These are phyloP conservation scores for Metschnikowia matae DNA, from an alignment of 805 yeast species.

Conservation along the genomic window DNA sequence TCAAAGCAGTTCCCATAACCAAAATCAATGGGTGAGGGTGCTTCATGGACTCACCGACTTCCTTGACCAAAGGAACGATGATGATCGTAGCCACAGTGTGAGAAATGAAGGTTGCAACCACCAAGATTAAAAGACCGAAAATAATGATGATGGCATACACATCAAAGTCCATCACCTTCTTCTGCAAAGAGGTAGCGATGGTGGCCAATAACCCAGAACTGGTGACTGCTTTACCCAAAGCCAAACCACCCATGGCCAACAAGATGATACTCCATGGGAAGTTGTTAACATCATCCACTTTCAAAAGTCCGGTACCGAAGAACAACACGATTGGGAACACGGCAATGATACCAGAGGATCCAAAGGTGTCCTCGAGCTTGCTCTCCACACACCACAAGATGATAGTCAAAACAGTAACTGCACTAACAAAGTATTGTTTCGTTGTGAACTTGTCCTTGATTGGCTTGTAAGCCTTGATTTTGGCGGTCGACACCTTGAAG, in stretches of 20 bases:
- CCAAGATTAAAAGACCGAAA: conserved; percentile 47
- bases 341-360: conserved; percentile 97
- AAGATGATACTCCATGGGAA: conserved; percentile 96
- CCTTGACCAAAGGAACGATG: conserved; percentile 39
- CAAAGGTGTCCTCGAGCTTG: conserved; percentile 65
- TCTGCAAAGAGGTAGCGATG: conserved; percentile 68
- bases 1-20: conserved; percentile 40
- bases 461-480: conserved; percentile 59
- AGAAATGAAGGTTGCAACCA: conserved; percentile 41
- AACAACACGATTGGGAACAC: conserved; percentile 85
- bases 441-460: conserved; percentile 63
- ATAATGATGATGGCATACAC: conserved; percentile 69
- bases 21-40: conserved; percentile 37
- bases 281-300: conserved; percentile 89
- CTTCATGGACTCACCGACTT: conserved; percentile 36
- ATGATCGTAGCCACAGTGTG: conserved; percentile 44
- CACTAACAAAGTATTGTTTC: conserved; percentile 70
- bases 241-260: conserved; percentile 97
- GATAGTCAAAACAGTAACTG: conserved; percentile 69
- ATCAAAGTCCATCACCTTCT: conserved; percentile 60
- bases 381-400: conserved; percentile 87
- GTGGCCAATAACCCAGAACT: conserved; percentile 82
- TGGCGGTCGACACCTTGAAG: conserved; percentile 48
- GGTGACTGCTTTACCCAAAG: conserved; percentile 91
- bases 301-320: conserved; percentile 84